Conservation (phyloP, 2,329 filamentous ascomycete genomes). For the Aspergillus candidus region DNA sequence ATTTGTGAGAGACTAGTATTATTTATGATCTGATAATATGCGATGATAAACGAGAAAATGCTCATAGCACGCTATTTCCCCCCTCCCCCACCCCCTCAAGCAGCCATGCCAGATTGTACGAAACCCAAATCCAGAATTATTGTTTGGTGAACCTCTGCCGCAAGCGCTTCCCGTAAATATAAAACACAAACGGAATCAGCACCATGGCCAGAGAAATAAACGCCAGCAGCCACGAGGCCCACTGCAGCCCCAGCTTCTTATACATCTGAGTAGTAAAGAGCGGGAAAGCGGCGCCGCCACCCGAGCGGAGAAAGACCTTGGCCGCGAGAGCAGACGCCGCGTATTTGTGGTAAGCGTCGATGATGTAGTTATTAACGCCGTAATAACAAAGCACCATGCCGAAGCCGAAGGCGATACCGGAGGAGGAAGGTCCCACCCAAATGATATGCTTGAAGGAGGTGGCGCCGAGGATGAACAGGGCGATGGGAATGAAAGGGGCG, state of each 20-base stretch:
- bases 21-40: too few relatives aligned
- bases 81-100: too few relatives aligned
- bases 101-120: too few relatives aligned
- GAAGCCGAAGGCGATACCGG: slow-evolving; percentile 64
- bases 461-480: slow-evolving; percentile 58
- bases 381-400: slow-evolving; percentile 77
- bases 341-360: slow-evolving; percentile 52
- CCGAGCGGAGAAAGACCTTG: slow-evolving; percentile 46
- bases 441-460: slow-evolving; percentile 53
- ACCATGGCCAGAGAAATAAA: slow-evolving; percentile 38
- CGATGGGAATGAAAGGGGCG: slow-evolving; percentile 62
- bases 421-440: slow-evolving; percentile 52
- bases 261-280: slow-evolving; percentile 76
- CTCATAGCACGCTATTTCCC: too few relatives aligned
- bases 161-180: slow-evolving; percentile 6
- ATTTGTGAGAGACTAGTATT: too few relatives aligned
- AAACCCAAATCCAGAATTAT: neutral
- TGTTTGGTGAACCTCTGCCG: slow-evolving; percentile 1
- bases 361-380: slow-evolving; percentile 65
- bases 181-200: slow-evolving; percentile 10
- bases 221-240: slow-evolving; percentile 63
- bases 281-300: slow-evolving; percentile 65
- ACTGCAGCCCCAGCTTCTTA: slow-evolving; percentile 61
- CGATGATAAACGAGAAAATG: too few relatives aligned
- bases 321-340: slow-evolving; percentile 41